phyloP scores from a whole-genome alignment of 1,139 yeast species.

The Zygosaccharomyces sapae region DNA sequence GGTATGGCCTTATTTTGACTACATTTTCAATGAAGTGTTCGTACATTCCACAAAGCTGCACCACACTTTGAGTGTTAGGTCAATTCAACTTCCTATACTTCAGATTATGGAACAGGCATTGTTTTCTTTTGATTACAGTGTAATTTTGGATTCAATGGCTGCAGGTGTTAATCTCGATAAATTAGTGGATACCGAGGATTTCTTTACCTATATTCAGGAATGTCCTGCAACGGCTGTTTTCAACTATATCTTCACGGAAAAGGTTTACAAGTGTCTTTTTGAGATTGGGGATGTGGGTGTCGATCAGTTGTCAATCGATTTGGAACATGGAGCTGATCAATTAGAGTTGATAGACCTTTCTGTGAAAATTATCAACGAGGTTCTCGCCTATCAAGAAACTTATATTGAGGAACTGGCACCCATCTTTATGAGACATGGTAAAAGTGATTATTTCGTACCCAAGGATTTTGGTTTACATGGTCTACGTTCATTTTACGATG shows the following conservation, averaged over 20 bases:
- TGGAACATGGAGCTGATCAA: conserved; percentile 37
- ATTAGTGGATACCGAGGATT: conserved; percentile 43
- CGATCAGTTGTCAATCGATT: conserved; percentile 47
- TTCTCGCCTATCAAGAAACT: conserved; percentile 54
- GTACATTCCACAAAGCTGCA: conserved; percentile 38
- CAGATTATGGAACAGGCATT: conserved; percentile 52
- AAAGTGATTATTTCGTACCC: conserved; percentile 42
- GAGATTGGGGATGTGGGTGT: conserved; percentile 52
- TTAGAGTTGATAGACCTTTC: conserved; percentile 38
- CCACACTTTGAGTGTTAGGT: conserved; percentile 40
- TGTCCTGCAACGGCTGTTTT: conserved; percentile 69
- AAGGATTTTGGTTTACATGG: conserved; percentile 59
- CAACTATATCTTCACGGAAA: conserved; percentile 58
- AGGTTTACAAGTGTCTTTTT: conserved; percentile 53
- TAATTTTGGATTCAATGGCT: conserved; percentile 48
- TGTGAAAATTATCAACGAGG: conserved; percentile 45
- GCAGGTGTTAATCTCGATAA: conserved; percentile 50
- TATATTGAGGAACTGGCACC: conserved; percentile 49
- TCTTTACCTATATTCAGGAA: conserved; percentile 43
- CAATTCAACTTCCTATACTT: conserved; percentile 53
- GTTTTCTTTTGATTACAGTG: conserved; percentile 58
- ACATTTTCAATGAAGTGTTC: conserved; percentile 61
- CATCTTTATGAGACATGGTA: conserved; percentile 38
- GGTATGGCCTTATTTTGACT: conserved; percentile 77
- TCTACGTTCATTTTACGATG: conserved; percentile 60